Evolutionary conservation across 2,329 filamentous ascomycete genomes (phyloP).

Genomic region (Metarhizium guizhouense): DNA sequence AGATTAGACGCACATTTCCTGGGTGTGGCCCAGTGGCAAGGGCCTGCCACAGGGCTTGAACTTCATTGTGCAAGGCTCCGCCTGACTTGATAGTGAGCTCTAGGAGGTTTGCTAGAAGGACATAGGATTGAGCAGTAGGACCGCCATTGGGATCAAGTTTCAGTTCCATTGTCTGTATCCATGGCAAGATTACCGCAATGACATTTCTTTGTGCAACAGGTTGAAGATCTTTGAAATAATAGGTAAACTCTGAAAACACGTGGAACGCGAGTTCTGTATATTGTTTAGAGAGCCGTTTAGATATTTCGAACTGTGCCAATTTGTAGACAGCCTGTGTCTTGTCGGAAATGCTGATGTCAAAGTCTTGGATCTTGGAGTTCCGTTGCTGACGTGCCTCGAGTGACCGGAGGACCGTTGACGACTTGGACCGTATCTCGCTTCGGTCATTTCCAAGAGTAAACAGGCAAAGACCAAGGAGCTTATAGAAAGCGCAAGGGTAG

Average conservation of each 20-base stretch:
- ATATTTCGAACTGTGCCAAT: constrained; percentile 92
- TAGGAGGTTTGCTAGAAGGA: constrained; percentile 86
- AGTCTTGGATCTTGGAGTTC: constrained; percentile 88
- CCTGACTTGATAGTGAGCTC: constrained; percentile 94
- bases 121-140: constrained; percentile 85
- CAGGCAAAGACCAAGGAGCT: constrained; percentile 75
- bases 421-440: constrained; percentile 81
- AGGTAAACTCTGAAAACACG: constrained; percentile 90
- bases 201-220: constrained; percentile 84
- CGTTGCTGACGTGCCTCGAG: constrained; percentile 71
- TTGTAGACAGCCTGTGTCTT: constrained; percentile 99
- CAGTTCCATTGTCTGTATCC: constrained; percentile 91
- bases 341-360: constrained; percentile 96
- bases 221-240: constrained; percentile 82
- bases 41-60: constrained; percentile 95
- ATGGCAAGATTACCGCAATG: constrained; percentile 87
- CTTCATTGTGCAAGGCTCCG: constrained; percentile 84
- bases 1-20: constrained; percentile 86
- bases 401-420: constrained; percentile 68
- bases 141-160: constrained; percentile 87
- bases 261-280: constrained; percentile 85
- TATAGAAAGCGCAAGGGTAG: constrained; percentile 83
- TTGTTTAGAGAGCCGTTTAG: constrained; percentile 77
- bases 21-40: constrained; percentile 86
- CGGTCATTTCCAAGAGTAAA: constrained; percentile 91